Evolutionary conservation across 2,329 filamentous ascomycete species (phyloP).

Genomic region (Blastomyces silverae): DNA sequence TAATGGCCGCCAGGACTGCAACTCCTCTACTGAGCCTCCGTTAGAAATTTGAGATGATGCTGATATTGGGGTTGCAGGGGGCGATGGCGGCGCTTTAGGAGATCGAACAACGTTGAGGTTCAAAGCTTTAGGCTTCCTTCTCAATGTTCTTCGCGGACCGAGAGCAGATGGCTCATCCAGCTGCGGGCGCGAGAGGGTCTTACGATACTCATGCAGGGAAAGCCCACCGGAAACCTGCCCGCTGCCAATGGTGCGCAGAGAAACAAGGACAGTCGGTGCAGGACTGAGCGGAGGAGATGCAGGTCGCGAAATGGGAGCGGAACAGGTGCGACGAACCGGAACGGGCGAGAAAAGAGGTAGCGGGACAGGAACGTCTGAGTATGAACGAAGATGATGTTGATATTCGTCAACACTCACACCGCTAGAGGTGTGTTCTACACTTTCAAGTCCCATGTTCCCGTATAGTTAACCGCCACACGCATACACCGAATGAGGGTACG

Average conservation of each 20-base stretch:
- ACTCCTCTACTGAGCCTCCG: conserved; percentile 10
- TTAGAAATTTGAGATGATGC: background rate
- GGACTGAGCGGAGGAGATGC: conserved; percentile 20
- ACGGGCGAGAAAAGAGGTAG: conserved; percentile 15
- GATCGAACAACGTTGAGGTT: conserved; percentile 19
- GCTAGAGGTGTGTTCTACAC: background rate
- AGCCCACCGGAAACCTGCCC: conserved; percentile 14
- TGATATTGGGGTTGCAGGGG: conserved; percentile 18
- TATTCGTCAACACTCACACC: background rate
- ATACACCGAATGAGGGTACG: background rate
- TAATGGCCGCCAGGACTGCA: background rate
- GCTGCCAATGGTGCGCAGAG: conserved; percentile 15
- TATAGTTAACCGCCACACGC: background rate
- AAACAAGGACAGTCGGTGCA: conserved; percentile 19
- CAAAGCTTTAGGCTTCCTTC: conserved; percentile 21
- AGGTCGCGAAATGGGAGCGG: conserved; percentile 6
- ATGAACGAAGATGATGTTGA: background rate
- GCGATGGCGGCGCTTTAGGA: conserved; percentile 18
- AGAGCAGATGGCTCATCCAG: conserved; percentile 9
- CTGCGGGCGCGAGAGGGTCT: conserved; percentile 18
- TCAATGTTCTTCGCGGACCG: conserved; percentile 18
- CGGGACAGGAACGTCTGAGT: conserved; percentile 3
- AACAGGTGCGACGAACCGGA: conserved; percentile 10
- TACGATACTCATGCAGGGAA: conserved; percentile 22
- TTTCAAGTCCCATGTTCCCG: background rate